A percentile compares a stretch with the other conserved stretches of the same genome.
These are phyloP conservation scores for Wickerhamiella vanderwaltii DNA, from an alignment of 805 yeast genomes.

Conservation along the genomic window DNA sequence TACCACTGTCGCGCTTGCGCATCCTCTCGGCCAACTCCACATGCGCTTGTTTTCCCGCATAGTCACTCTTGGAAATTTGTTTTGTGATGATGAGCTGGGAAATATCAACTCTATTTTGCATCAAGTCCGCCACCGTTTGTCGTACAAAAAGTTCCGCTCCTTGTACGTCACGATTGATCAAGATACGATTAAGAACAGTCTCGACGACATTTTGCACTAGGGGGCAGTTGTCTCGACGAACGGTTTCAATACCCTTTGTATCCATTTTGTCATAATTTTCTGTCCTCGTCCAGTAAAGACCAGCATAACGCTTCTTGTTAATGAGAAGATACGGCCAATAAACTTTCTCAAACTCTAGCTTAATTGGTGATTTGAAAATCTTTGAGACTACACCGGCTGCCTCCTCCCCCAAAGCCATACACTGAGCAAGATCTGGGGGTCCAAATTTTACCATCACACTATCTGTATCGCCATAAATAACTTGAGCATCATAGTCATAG, in stretches of 20 bases:
- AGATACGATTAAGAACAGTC: conserved; percentile 68
- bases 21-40: conserved; percentile 92
- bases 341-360: conserved; percentile 91
- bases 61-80: conserved; percentile 77
- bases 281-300: conserved; percentile 88
- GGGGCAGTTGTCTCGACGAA: conserved; percentile 93
- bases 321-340: conserved; percentile 88
- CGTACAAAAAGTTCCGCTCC: conserved; percentile 81
- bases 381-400: conserved; percentile 83
- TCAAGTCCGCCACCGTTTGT: conserved; percentile 72
- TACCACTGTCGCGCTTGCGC: conserved; percentile 93
- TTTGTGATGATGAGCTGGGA: conserved; percentile 90
- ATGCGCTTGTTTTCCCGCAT: conserved; percentile 94
- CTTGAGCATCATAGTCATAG: conserved; percentile 70
- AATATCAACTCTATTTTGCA: conserved; percentile 85
- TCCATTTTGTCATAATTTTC: conserved; percentile 94
- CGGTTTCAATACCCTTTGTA: conserved; percentile 96
- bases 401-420: conserved; percentile 87
- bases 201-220: conserved; percentile 91
- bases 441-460: conserved; percentile 99
- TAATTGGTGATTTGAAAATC: conserved; percentile 72
- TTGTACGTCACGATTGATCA: conserved; percentile 75
- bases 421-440: conserved; percentile 56
- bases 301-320: conserved; percentile 95
- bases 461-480: conserved; percentile 97